Conservation (phyloP, 2,329 filamentous ascomycete species). For the Colletotrichum lupini region DNA sequence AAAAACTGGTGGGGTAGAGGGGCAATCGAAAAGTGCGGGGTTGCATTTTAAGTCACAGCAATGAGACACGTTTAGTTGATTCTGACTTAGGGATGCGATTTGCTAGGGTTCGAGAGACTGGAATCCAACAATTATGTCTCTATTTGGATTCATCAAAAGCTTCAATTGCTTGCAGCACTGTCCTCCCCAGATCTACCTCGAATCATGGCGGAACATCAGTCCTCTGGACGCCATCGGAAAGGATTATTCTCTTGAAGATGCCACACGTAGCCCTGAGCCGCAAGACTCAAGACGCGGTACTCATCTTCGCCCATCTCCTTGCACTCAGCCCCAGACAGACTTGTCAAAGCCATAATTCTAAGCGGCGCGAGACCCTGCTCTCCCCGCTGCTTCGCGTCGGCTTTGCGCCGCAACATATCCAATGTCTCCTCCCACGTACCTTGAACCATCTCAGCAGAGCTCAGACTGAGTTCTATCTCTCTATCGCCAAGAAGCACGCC, state of each 20-base stretch:
- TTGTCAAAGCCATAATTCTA: background rate
- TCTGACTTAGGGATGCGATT: too few relatives aligned
- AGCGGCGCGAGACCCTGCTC: background rate
- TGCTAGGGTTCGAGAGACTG: too few relatives aligned
- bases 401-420: background rate
- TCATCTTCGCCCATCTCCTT: background rate
- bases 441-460: background rate
- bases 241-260: background rate
- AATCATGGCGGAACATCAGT: background rate
- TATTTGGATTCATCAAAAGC: too few relatives aligned
- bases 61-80: too few relatives aligned
- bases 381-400: background rate
- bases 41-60: background rate
- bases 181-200: too few relatives aligned
- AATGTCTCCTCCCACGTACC: background rate
- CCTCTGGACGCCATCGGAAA: background rate
- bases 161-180: too few relatives aligned
- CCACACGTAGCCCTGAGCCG: background rate
- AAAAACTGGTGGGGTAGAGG: background rate
- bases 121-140: too few relatives aligned
- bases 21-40: background rate
- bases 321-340: background rate
- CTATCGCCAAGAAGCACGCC: background rate
- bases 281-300: background rate
- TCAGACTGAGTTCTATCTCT: background rate